Evolutionary conservation across 23 red algal species (phyloP).

Genomic region (Gracilaria gracilis): DNA sequence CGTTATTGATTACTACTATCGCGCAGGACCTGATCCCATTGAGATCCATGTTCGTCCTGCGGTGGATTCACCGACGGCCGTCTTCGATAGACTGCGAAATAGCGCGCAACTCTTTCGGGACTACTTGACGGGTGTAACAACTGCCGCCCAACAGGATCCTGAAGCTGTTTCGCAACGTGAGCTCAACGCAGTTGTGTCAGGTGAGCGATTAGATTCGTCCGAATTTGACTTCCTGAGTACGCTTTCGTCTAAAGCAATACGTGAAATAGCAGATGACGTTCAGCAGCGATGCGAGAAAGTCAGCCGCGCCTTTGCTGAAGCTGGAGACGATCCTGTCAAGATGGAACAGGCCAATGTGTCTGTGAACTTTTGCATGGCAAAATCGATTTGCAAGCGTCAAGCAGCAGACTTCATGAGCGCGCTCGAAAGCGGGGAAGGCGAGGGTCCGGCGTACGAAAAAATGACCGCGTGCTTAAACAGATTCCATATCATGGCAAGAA

Average conservation of each 20-base stretch:
- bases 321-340: constrained; percentile 39
- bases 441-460: constrained; percentile 50
- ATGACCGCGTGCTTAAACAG: constrained; percentile 79
- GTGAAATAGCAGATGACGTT: constrained; percentile 63
- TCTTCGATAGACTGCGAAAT: constrained; percentile 68
- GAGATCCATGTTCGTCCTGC: constrained; percentile 87
- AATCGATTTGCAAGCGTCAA: constrained; percentile 62
- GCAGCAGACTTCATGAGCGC: constrained; percentile 67
- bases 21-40: constrained; percentile 71
- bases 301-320: constrained; percentile 41
- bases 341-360: constrained; percentile 73
- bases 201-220: constrained; percentile 42
- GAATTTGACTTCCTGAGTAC: constrained; percentile 80
- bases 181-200: constrained; percentile 28
- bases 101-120: neutral
- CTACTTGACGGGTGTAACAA: neutral
- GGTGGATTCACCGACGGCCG: constrained; percentile 47
- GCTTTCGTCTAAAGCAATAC: constrained; percentile 45
- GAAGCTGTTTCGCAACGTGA: neutral
- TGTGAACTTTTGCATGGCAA: constrained; percentile 80
- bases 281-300: constrained; percentile 56
- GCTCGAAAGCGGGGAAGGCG: constrained; percentile 48
- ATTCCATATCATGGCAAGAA: constrained; percentile 87
- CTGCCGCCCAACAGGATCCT: neutral
- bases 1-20: constrained; percentile 88